Percentiles rank a stretch among this genome's conserved stretches.
These are phyloP conservation scores for Aspergillus carlsbadensis DNA, from an alignment of 495 filamentous ascomycete species.

Conservation along the genomic window DNA sequence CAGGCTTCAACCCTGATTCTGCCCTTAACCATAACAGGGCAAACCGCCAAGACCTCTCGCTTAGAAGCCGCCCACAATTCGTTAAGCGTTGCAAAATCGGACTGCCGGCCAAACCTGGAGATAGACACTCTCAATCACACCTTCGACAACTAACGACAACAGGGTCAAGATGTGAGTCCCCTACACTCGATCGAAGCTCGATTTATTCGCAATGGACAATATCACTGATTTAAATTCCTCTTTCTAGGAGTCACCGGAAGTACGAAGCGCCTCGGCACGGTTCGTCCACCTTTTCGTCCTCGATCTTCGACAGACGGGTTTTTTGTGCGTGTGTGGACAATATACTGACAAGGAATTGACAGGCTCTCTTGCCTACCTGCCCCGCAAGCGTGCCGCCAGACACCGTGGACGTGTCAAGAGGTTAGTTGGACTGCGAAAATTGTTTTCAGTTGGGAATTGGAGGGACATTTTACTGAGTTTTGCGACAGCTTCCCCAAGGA, in stretches of 20 bases:
- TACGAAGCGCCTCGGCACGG: conserved; percentile 96
- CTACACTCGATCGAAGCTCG: neutral
- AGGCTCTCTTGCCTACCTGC: conserved; percentile 90
- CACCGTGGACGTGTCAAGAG: conserved; percentile 99
- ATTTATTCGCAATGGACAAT: conserved; percentile 13
- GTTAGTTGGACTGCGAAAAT: conserved; percentile 49
- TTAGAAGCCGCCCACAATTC: conserved; percentile 49
- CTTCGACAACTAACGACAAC: conserved; percentile 54
- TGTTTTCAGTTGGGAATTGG: conserved; percentile 13
- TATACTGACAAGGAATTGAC: conserved; percentile 36
- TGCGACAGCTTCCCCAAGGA: conserved; percentile 93
- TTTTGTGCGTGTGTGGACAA: conserved; percentile 24
- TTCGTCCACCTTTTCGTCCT: conserved; percentile 39
- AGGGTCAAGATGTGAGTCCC: conserved; percentile 55
- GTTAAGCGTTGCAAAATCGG: conserved; percentile 48
- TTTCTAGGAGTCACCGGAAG: conserved; percentile 67
- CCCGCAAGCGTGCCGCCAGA: conserved; percentile 92
- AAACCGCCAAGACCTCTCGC: conserved; percentile 34
- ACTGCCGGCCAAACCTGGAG: conserved; percentile 38
- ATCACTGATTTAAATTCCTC: conserved; percentile 35
- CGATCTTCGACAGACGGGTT: conserved; percentile 29
- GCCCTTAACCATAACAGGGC: conserved; percentile 31
- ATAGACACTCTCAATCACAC: conserved; percentile 46
- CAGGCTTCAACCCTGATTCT: conserved; percentile 13
- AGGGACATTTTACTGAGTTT: conserved; percentile 39